phyloP scores from a whole-genome alignment of 2,329 filamentous ascomycete species.

The Dendryphion nanum region DNA sequence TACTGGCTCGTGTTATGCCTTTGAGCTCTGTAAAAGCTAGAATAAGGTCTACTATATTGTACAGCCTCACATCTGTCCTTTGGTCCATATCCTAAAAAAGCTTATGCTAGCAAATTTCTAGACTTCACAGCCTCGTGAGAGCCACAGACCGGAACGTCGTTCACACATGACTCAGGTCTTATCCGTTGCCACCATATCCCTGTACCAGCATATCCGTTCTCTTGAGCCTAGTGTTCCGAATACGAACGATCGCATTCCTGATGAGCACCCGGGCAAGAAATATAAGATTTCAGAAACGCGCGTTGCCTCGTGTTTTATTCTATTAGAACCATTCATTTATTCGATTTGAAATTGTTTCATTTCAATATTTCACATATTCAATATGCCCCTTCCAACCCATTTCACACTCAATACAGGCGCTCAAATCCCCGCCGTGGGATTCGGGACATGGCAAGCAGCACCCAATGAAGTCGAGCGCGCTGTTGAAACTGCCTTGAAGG shows the following conservation, averaged over 20 bases:
- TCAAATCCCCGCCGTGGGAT: conserved; percentile 71
- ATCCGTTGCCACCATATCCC: neutral
- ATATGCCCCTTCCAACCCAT: conserved; percentile 26
- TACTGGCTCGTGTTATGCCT: too few species aligned
- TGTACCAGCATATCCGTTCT: neutral
- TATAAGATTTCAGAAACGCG: too few species aligned
- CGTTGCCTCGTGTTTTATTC: too few species aligned
- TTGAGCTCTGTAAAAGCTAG: too few species aligned
- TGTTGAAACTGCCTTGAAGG: conserved; percentile 64
- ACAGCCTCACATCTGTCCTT: too few species aligned
- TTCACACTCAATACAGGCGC: conserved; percentile 64
- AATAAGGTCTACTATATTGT: too few species aligned
- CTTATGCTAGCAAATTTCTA: too few species aligned
- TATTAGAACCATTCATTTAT: neutral
- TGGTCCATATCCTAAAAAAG: too few species aligned
- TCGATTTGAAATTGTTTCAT: neutral
- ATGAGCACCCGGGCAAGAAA: neutral
- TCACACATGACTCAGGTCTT: too few species aligned
- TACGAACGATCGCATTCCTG: neutral
- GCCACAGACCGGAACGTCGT: too few species aligned
- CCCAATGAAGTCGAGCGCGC: conserved; percentile 45
- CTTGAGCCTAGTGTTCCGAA: neutral
- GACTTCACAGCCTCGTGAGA: too few species aligned
- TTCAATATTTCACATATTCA: neutral
- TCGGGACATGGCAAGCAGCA: conserved; percentile 57